Evolutionary conservation across 345 rosid species (phyloP).

Genomic region (Brassica incana): DNA sequence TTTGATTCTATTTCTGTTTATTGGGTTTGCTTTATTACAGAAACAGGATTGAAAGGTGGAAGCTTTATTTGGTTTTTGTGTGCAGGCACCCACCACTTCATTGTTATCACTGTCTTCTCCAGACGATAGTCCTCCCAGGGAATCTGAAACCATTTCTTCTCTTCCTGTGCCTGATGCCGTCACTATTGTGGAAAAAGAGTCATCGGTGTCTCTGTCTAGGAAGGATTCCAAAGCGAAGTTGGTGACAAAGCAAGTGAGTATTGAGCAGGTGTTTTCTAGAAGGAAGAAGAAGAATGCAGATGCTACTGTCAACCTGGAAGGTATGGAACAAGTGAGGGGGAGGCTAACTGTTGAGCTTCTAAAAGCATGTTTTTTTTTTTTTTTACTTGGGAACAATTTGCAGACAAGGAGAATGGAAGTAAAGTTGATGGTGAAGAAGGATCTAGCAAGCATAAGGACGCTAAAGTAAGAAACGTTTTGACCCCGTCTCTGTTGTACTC

Average conservation of each 20-base stretch:
- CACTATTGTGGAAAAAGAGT: constrained; percentile 14
- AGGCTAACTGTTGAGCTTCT: neutral
- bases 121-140: constrained; percentile 42
- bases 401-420: neutral
- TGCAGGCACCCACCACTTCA: constrained; percentile 72
- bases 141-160: constrained; percentile 33
- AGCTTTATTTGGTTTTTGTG: neutral
- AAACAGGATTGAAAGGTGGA: neutral
- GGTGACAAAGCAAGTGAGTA: constrained; percentile 33
- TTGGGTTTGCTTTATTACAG: neutral
- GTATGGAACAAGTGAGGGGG: constrained; percentile 16
- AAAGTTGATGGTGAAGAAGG: neutral
- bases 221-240: constrained; percentile 35
- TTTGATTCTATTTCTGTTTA: neutral
- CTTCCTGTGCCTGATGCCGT: constrained; percentile 28
- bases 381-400: neutral
- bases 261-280: constrained; percentile 29
- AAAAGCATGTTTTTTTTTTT: neutral
- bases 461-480: neutral
- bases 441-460: neutral
- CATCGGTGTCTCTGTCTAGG: constrained; percentile 22
- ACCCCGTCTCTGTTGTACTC: no score
- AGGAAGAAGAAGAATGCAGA: constrained; percentile 45
- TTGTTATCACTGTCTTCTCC: constrained; percentile 57
- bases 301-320: constrained; percentile 34